Evolutionary conservation across 257 asterid genomes (phyloP).

Genomic region (Solanum acaule): DNA sequence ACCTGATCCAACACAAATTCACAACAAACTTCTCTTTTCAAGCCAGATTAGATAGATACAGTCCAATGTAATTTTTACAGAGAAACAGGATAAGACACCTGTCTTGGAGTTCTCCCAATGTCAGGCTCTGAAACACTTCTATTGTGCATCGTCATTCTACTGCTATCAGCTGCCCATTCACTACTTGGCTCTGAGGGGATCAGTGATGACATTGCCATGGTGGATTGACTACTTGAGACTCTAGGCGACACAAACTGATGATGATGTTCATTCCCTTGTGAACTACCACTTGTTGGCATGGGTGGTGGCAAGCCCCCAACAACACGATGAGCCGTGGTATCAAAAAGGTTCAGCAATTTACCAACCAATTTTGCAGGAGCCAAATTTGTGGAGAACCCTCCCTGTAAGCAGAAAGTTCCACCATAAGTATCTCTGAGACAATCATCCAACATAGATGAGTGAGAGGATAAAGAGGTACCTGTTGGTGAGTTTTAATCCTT

Average conservation of each 20-base stretch:
- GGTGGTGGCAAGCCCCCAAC: conserved; percentile 76
- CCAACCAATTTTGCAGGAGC: conserved; percentile 72
- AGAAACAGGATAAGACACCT: conserved; percentile 42
- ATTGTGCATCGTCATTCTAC: conserved; percentile 49
- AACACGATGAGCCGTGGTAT: conserved; percentile 74
- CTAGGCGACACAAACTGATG: conserved; percentile 48
- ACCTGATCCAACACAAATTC: conserved; percentile 29
- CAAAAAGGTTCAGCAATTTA: conserved; percentile 74
- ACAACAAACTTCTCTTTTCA: neutral
- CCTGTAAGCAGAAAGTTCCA: conserved; percentile 39
- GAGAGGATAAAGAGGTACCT: neutral
- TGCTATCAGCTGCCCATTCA: conserved; percentile 51
- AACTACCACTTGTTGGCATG: conserved; percentile 37
- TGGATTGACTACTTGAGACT: conserved; percentile 83
- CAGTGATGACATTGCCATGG: conserved; percentile 90
- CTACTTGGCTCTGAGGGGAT: conserved; percentile 66
- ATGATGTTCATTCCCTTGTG: conserved; percentile 35
- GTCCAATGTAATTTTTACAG: neutral
- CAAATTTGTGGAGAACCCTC: conserved; percentile 87
- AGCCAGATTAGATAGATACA: neutral
- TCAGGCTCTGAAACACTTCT: conserved; percentile 98
- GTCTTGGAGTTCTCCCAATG: conserved; percentile 87
- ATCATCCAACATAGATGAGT: neutral
- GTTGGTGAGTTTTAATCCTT: conserved; percentile 82
- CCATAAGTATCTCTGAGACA: neutral